A percentile compares a stretch with the other conserved stretches of the same genome.
Conservation (phyloP, 805 yeast genomes). For the Lipomyces spencermartinsiae region DNA sequence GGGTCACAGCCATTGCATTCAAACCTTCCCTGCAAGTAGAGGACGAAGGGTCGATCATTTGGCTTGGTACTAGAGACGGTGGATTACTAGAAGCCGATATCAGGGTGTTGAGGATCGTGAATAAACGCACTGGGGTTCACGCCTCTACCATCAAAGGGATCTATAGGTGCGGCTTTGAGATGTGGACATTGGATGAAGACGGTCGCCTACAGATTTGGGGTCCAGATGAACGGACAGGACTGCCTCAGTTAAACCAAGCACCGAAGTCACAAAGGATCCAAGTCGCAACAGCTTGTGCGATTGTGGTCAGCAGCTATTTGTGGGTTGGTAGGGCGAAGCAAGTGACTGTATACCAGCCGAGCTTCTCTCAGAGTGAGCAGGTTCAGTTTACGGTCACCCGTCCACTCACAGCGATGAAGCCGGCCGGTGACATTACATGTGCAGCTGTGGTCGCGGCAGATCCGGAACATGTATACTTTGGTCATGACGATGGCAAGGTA, state of each 20-base stretch:
- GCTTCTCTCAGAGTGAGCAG: constrained; percentile 24
- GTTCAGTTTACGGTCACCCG: constrained; percentile 40
- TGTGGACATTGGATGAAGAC: constrained; percentile 49
- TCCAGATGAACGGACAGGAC: constrained; percentile 22
- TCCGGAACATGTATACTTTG: constrained; percentile 47
- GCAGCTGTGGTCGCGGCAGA: constrained; percentile 39
- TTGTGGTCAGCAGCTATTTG: constrained; percentile 40
- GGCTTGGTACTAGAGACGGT: constrained; percentile 49
- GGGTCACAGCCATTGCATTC: constrained; percentile 42
- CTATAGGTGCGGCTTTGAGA: constrained; percentile 35
- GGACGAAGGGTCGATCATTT: constrained; percentile 38
- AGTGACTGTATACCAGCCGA: constrained; percentile 46
- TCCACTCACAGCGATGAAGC: constrained; percentile 39
- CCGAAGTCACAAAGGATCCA: constrained; percentile 45
- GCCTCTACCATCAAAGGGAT: constrained; percentile 34
- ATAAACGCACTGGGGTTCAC: constrained; percentile 40
- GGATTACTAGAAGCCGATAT: constrained; percentile 43
- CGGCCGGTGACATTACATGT: constrained; percentile 45
- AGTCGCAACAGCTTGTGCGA: constrained; percentile 41
- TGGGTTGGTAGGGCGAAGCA: constrained; percentile 48
- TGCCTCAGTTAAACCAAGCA: constrained; percentile 38
- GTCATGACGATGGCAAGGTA: constrained; percentile 51
- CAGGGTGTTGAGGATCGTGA: constrained; percentile 32
- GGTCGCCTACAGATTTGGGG: constrained; percentile 49
- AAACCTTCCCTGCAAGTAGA: constrained; percentile 30